Evolutionary conservation across 371 early-diverging fungal species (phyloP).

Genomic region (Apophysomyces variabilis): DNA sequence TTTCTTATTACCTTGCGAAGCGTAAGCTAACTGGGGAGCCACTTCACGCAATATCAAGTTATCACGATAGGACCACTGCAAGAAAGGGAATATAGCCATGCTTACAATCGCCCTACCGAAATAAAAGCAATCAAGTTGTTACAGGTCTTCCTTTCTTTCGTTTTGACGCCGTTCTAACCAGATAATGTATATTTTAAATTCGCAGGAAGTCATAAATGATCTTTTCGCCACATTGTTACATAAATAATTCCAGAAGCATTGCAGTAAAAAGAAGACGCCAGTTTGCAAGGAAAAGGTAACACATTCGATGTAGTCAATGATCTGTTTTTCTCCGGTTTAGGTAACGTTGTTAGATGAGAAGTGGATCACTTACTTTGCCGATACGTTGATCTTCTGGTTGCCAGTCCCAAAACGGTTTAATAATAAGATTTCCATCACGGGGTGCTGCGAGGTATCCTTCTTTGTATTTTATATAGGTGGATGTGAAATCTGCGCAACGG

Average conservation of each 20-base stretch:
- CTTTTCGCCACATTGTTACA: conserved; percentile 33
- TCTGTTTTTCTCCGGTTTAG: conserved; percentile 12
- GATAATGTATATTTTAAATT: conserved; percentile 37
- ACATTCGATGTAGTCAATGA: conserved; percentile 33
- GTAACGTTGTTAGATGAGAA: neutral
- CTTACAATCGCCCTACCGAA: conserved; percentile 43
- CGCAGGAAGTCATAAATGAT: conserved; percentile 39
- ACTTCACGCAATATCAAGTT: conserved; percentile 35
- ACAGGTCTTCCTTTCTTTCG: neutral
- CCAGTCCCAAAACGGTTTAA: conserved; percentile 46
- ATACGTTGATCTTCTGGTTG: conserved; percentile 32
- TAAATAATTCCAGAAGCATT: conserved; percentile 42
- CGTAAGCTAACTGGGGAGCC: conserved; percentile 51
- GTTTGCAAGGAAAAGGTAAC: conserved; percentile 32
- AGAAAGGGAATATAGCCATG: conserved; percentile 47
- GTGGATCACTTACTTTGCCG: conserved; percentile 27
- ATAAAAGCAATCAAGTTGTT: neutral
- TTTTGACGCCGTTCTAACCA: conserved; percentile 25
- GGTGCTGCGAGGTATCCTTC: conserved; percentile 40
- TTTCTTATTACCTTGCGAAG: conserved; percentile 37
- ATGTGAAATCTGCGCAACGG: conserved; percentile 32
- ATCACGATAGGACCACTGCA: conserved; percentile 46
- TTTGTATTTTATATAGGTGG: conserved; percentile 54
- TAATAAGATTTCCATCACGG: conserved; percentile 25
- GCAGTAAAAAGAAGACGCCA: conserved; percentile 35